These are phyloP conservation scores for Pouteria campechiana DNA, from an alignment of 179 eudicot species.

Conservation along the genomic window DNA sequence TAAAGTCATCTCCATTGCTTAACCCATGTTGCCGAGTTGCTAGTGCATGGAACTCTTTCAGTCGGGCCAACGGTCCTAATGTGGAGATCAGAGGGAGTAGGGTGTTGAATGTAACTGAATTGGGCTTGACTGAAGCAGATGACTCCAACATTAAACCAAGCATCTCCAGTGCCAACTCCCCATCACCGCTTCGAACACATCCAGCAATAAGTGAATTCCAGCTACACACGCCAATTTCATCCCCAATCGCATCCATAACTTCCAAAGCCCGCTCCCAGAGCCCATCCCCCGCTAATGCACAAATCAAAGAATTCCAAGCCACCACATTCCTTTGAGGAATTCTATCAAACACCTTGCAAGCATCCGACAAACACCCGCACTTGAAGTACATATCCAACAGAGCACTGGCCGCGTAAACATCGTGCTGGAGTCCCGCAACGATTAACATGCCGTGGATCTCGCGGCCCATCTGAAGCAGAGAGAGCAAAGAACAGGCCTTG, in stretches of 20 bases:
- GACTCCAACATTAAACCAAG: too few relatives aligned
- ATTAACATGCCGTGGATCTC: constrained; percentile 5
- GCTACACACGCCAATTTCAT: not conserved
- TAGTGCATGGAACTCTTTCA: too few relatives aligned
- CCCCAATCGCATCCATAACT: constrained; percentile 12
- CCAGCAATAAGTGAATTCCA: constrained; percentile 10
- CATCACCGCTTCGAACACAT: constrained; percentile 10
- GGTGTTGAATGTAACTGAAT: too few relatives aligned
- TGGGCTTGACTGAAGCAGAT: too few relatives aligned
- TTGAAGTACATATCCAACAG: constrained; percentile 13
- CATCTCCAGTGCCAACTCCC: constrained; percentile 9
- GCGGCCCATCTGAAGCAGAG: constrained; percentile 6
- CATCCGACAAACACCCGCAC: constrained; percentile 15
- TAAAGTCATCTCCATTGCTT: too few relatives aligned
- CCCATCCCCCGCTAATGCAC: constrained; percentile 13
- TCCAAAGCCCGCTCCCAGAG: constrained; percentile 3
- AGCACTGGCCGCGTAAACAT: constrained; percentile 11
- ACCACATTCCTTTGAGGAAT: constrained; percentile 14
- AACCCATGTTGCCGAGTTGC: too few relatives aligned
- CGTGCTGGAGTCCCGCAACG: constrained; percentile 2
- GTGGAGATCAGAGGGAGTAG: too few relatives aligned
- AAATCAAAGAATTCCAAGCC: constrained; percentile 16
- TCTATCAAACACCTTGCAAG: constrained; percentile 4
- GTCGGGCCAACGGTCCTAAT: too few relatives aligned
- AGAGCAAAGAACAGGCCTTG: constrained; percentile 11